A percentile compares a stretch with the other conserved stretches of the same genome.
Evolutionary conservation across 345 rosid species (phyloP).

Genomic region (Citrus mangshanensis): DNA sequence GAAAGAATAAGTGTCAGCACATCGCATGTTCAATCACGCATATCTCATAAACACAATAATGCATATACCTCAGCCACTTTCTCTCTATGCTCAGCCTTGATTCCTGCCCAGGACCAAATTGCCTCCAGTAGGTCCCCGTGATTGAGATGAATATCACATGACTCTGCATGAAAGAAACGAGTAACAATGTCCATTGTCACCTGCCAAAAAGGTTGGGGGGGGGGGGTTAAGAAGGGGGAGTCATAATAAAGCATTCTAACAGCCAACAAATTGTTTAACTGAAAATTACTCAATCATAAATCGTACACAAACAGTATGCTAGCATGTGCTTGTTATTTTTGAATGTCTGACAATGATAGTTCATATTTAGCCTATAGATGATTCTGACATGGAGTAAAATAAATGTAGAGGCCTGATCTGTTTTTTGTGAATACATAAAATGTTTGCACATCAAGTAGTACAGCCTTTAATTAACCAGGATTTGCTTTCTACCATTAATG

Average conservation of each 20-base stretch:
- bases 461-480: neutral
- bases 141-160: slow-evolving; percentile 85
- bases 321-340: neutral
- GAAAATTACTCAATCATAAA: neutral
- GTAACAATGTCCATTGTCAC: slow-evolving; percentile 66
- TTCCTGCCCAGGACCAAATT: slow-evolving; percentile 96
- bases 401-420: neutral
- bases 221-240: neutral
- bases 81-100: slow-evolving; percentile 71
- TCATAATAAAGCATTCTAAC: neutral
- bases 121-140: slow-evolving; percentile 89
- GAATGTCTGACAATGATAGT: neutral
- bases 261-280: neutral
- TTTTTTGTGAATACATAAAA: neutral
- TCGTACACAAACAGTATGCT: neutral
- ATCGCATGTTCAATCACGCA: slow-evolving; percentile 7
- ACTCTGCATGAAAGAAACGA: slow-evolving; percentile 55
- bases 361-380: neutral
- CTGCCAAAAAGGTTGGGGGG: slow-evolving; percentile 37
- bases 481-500: neutral
- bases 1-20: slow-evolving; percentile 25
- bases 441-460: neutral
- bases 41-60: slow-evolving; percentile 9
- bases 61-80: slow-evolving; percentile 88
- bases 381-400: neutral